These are phyloP conservation scores for Geosmithia morbida DNA, from an alignment of 2,329 filamentous ascomycete species.

Conservation along the genomic window DNA sequence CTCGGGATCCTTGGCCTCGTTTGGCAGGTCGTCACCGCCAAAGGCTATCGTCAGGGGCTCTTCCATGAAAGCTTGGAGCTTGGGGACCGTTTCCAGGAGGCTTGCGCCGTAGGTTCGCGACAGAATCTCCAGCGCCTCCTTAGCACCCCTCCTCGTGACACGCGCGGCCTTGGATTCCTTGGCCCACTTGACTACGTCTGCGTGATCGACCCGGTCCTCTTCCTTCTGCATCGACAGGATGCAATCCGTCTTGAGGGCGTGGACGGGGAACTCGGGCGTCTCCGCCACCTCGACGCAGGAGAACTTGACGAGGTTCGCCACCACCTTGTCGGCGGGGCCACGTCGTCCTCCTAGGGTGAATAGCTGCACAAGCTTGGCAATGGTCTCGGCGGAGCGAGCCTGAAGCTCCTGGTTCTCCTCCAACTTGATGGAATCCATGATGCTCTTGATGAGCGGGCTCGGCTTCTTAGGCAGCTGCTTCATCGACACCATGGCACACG, in stretches of 20 bases:
- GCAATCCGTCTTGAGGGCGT: conserved; percentile 61
- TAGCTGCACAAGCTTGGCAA: conserved; percentile 72
- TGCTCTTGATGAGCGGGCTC: conserved; percentile 79
- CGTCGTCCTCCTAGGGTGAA: conserved; percentile 69
- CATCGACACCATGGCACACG: conserved; percentile 80
- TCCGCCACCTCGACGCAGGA: conserved; percentile 96
- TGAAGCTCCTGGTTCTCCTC: conserved; percentile 89
- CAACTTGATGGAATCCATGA: conserved; percentile 96
- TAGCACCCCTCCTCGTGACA: conserved; percentile 83
- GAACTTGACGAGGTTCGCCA: conserved; percentile 91
- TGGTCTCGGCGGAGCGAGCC: conserved; percentile 68
- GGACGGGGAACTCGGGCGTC: conserved; percentile 84
- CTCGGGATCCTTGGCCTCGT: conserved; percentile 58
- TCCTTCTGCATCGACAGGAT: conserved; percentile 95
- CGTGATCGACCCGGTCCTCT: conserved; percentile 85
- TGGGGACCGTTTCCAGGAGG: conserved; percentile 73
- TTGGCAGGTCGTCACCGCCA: conserved; percentile 47
- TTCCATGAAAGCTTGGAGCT: conserved; percentile 68
- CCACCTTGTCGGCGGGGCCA: conserved; percentile 87
- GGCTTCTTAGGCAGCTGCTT: conserved; percentile 84
- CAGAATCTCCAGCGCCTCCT: conserved; percentile 83
- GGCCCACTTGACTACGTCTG: conserved; percentile 81
- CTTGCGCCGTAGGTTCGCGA: conserved; percentile 63
- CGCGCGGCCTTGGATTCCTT: conserved; percentile 77
- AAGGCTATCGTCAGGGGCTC: conserved; percentile 66